Base-by-base conservation (phyloP, 768 basidiomycete genomes). In the Fomitopsis serialis region DNA sequence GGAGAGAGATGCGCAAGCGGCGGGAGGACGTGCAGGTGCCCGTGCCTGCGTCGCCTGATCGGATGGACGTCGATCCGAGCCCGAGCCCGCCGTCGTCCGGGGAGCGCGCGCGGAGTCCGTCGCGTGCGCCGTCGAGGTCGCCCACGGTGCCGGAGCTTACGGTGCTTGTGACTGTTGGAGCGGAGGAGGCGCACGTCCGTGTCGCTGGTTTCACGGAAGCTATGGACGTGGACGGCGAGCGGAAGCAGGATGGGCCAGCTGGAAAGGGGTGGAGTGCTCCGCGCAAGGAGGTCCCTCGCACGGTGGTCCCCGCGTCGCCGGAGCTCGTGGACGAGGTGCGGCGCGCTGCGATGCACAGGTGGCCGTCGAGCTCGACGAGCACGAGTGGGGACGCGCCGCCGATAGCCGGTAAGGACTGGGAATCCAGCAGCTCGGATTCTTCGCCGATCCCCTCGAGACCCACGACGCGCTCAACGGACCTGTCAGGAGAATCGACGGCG, bases 1-100 rank as follows among this genome's bases (percentile, higher is more conserved):
- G 80, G 61, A 66, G 76, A 48, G 88, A 92, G 68, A 60, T 86
- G 63, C 66, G 63, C 23, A 73, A 66, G 55, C 63, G 62, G 10
- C 60, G 62, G 45, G 72, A 71, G 61, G 48, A 22, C 55, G 43
- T n/a, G n/a, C n/a, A n/a, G n/a, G n/a, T n/a, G n/a, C n/a, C n/a
- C 54, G 50, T 46, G 52, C 55, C n/a, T n/a, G n/a, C 29, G 29
- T 32, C 29, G 29, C 29, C 37, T 6, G 54, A 61, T 13, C 52
- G 56, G 2, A 63, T 61, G 51, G 61, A 58, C 13, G 47, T 58
- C 37, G 60, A 64, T 27, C 48, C 52, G 11, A 56, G 50, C 23
- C 47, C 53, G 7, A 57, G 52, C 27, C 53, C 53, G 19, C 56
- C 58, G 15, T 36, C 46, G 17, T 40, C 37, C 15, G 46, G 29